Conservation (phyloP, 805 yeast genomes). For the Ogataea minuta region DNA sequence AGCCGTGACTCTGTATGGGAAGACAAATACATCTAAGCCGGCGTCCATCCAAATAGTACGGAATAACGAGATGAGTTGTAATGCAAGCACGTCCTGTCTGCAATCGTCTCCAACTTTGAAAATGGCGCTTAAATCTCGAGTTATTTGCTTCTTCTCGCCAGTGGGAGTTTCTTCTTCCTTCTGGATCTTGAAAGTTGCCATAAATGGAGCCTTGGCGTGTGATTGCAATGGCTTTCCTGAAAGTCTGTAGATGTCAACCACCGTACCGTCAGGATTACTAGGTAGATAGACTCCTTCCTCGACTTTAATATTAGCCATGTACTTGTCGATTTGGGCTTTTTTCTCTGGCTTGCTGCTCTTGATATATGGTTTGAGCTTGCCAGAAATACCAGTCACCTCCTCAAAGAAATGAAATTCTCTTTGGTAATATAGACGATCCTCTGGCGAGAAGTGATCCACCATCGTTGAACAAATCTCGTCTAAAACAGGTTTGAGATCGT, state of each 20-base stretch:
- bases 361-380: slow-evolving; percentile 90
- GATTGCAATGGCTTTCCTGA: slow-evolving; percentile 95
- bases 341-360: slow-evolving; percentile 94
- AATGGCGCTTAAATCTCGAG: slow-evolving; percentile 77
- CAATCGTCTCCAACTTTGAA: slow-evolving; percentile 99
- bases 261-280: slow-evolving; percentile 93
- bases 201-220: slow-evolving; percentile 97
- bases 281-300: slow-evolving; percentile 89
- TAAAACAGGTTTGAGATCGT: slow-evolving; percentile 75
- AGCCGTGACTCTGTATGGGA: slow-evolving; percentile 94
- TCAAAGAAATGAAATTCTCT: slow-evolving; percentile 86
- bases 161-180: slow-evolving; percentile 52
- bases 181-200: slow-evolving; percentile 90
- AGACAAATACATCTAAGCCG: slow-evolving; percentile 88
- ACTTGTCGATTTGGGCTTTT: slow-evolving; percentile 94
- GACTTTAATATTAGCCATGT: slow-evolving; percentile 75
- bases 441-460: slow-evolving; percentile 56
- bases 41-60: slow-evolving; percentile 84
- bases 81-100: slow-evolving; percentile 92
- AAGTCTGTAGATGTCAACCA: slow-evolving; percentile 84
- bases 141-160: slow-evolving; percentile 26
- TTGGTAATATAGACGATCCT: slow-evolving; percentile 67
- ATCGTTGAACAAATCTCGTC: slow-evolving; percentile 69
- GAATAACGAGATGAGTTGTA: slow-evolving; percentile 89
- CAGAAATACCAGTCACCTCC: slow-evolving; percentile 91